Conservation (phyloP, 2,329 filamentous ascomycete genomes). For the Myotisia sp. region DNA sequence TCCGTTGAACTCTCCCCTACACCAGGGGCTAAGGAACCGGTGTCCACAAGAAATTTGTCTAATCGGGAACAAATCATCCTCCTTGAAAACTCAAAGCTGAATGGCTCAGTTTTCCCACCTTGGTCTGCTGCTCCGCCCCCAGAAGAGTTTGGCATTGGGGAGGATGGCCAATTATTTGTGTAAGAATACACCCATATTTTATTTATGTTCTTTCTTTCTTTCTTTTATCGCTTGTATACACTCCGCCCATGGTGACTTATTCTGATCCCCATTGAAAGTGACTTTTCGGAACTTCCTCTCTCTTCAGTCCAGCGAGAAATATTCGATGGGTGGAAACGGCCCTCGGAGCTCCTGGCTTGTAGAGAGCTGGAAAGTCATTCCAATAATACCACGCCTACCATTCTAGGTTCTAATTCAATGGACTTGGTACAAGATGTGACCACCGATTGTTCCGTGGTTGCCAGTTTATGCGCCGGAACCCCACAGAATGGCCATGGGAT, state of each 20-base stretch:
- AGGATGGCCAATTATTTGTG: constrained; percentile 46
- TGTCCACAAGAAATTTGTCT: constrained; percentile 46
- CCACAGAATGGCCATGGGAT: constrained; percentile 55
- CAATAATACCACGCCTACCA: constrained; percentile 31
- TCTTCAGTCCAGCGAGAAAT: constrained; percentile 59
- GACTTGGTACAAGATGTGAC: constrained; percentile 92
- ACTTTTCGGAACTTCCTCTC: constrained; percentile 54
- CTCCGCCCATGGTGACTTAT: no score
- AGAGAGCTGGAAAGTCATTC: constrained; percentile 4
- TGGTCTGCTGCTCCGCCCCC: constrained; percentile 55
- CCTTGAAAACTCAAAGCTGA: constrained; percentile 61
- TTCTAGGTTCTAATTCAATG: constrained; percentile 45
- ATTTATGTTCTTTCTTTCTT: not conserved
- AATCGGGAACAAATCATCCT: constrained; percentile 64
- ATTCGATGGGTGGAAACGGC: constrained; percentile 75
- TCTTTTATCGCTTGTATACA: constrained; percentile 16
- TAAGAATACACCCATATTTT: constrained; percentile 28
- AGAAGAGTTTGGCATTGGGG: constrained; percentile 45
- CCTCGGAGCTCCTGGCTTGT: constrained; percentile 48
- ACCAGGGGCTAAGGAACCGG: constrained; percentile 30
- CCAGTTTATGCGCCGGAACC: constrained; percentile 74
- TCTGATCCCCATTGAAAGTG: no score
- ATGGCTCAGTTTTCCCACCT: constrained; percentile 69
- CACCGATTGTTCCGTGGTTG: constrained; percentile 93
- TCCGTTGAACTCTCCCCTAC: constrained; percentile 11